Evolutionary conservation across 2,329 filamentous ascomycete species (phyloP).

Genomic region (Mollisia scopiformis): DNA sequence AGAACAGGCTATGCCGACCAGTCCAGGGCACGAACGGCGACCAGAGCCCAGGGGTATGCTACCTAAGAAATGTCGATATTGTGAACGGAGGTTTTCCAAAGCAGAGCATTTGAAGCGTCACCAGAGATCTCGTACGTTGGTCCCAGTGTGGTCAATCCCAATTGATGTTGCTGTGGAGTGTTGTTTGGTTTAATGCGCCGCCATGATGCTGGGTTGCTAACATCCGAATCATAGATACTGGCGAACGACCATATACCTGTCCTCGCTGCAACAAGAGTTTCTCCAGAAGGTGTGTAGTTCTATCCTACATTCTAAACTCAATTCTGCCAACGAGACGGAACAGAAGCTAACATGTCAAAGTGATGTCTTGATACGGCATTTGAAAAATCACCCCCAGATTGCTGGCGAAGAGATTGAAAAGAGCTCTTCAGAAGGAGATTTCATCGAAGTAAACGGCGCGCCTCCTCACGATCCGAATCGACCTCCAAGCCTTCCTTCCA

Average conservation of each 20-base stretch:
- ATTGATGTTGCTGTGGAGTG: conserved; percentile 1
- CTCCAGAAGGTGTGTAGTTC: conserved; percentile 49
- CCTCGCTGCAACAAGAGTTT: conserved; percentile 56
- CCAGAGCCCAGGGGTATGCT: conserved; percentile 29
- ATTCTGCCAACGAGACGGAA: conserved; percentile 31
- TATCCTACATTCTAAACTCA: conserved; percentile 36
- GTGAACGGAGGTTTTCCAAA: conserved; percentile 58
- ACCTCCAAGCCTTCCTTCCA: neutral
- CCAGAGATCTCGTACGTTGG: conserved; percentile 53
- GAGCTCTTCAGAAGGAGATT: conserved; percentile 22
- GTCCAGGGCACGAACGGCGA: conserved; percentile 15
- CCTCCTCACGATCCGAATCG: neutral
- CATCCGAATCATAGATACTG: conserved; percentile 45
- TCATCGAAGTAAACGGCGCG: conserved; percentile 17
- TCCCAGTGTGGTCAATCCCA: conserved; percentile 3
- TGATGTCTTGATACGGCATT: conserved; percentile 31
- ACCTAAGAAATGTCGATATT: conserved; percentile 47
- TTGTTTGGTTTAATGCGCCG: neutral
- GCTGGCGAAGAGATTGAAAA: conserved; percentile 24
- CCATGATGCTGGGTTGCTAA: conserved; percentile 25
- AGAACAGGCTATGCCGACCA: conserved; percentile 15
- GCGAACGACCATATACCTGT: conserved; percentile 57
- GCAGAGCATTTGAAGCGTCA: conserved; percentile 58
- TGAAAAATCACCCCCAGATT: conserved; percentile 29
- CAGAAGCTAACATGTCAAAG: conserved; percentile 16